Evolutionary conservation across 805 yeast species (phyloP).

Genomic region (Lachancea fermentati): DNA sequence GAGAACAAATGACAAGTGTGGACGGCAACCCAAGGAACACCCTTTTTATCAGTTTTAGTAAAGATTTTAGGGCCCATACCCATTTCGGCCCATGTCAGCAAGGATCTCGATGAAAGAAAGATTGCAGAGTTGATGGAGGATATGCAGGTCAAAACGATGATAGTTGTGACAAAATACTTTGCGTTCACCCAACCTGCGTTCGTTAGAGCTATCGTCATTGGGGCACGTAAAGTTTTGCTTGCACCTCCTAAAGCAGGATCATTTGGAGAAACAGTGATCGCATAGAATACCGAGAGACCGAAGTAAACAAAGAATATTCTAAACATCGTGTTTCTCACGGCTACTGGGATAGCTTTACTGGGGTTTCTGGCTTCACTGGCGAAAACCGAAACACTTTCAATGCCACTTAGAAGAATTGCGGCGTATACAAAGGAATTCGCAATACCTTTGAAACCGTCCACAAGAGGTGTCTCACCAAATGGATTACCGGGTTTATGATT

Average conservation of each 20-base stretch:
- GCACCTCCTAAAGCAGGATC: constrained; percentile 42
- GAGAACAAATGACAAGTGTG: constrained; percentile 4
- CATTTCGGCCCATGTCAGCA: constrained; percentile 43
- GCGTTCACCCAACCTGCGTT: constrained; percentile 51
- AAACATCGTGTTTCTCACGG: constrained; percentile 40
- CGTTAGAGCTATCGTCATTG: constrained; percentile 51
- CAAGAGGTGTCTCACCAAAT: constrained; percentile 51
- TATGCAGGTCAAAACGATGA: constrained; percentile 49
- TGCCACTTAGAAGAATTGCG: constrained; percentile 52
- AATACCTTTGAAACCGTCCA: constrained; percentile 36
- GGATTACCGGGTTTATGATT: constrained; percentile 41
- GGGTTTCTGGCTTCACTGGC: constrained; percentile 51
- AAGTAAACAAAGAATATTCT: constrained; percentile 52
- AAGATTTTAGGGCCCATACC: constrained; percentile 45
- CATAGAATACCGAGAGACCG: constrained; percentile 46
- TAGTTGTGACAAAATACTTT: constrained; percentile 51
- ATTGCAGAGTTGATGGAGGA: constrained; percentile 39
- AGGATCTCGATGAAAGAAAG: constrained; percentile 44
- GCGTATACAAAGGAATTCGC: constrained; percentile 56
- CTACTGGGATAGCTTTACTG: constrained; percentile 49
- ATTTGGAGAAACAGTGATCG: constrained; percentile 47
- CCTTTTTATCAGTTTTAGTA: constrained; percentile 40
- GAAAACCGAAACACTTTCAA: constrained; percentile 50
- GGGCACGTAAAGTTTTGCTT: constrained; percentile 50
- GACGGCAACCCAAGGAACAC: constrained; percentile 19